Conservation (phyloP, 768 basidiomycete genomes). For the Pisolithus tinctorius region DNA sequence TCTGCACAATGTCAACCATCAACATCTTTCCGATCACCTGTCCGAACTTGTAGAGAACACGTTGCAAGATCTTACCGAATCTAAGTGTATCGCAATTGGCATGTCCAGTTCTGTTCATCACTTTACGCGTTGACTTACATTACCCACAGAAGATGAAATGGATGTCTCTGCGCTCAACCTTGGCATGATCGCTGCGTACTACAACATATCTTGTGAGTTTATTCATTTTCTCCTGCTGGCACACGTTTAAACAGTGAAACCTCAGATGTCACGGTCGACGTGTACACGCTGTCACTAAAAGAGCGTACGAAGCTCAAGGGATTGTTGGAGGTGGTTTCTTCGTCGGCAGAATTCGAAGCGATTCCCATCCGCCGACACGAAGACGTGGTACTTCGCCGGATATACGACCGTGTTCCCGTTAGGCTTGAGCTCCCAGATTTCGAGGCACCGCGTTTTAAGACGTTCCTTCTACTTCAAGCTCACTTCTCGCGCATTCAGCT, state of each 20-base stretch:
- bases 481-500: conserved; percentile 93
- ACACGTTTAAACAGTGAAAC: background rate
- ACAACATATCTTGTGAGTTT: conserved; percentile 81
- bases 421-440: conserved; percentile 82
- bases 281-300: conserved; percentile 91
- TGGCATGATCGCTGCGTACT: conserved; percentile 98
- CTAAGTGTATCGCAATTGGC: conserved; percentile 93
- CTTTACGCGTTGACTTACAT: background rate
- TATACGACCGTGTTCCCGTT: conserved; percentile 96
- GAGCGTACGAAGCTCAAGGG: conserved; percentile 97
- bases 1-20: conserved; percentile 90
- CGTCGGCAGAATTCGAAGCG: conserved; percentile 91
- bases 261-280: conserved; percentile 91
- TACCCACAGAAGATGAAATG: conserved; percentile 73
- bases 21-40: conserved; percentile 91
- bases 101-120: conserved; percentile 10
- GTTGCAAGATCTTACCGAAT: conserved; percentile 82
- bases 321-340: conserved; percentile 92
- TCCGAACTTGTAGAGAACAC: conserved; percentile 96
- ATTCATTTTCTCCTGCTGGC: background rate
- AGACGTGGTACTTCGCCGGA: conserved; percentile 72
- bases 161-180: conserved; percentile 87
- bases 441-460: conserved; percentile 96
- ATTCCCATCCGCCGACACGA: conserved; percentile 96
- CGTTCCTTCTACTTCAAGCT: conserved; percentile 92